Evolutionary conservation across 2,329 filamentous ascomycete species (phyloP).

Genomic region (Colletotrichum truncatum): DNA sequence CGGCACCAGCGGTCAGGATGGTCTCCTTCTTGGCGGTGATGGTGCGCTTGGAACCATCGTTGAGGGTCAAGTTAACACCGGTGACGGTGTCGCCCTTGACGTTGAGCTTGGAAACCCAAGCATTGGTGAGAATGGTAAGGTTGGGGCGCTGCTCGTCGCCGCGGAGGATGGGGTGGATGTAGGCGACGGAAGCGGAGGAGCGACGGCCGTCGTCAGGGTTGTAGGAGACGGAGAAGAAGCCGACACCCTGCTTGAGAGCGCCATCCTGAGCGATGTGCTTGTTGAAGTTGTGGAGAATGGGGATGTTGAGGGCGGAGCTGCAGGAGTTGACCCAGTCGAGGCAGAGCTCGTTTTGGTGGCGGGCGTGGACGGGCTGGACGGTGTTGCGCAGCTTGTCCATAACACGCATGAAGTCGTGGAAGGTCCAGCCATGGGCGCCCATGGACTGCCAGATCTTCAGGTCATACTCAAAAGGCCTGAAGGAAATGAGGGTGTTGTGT

Average conservation of each 20-base stretch:
- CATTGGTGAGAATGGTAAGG: conserved; percentile 85
- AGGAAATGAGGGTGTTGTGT: conserved; percentile 94
- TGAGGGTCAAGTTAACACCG: conserved; percentile 74
- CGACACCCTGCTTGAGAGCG: conserved; percentile 77
- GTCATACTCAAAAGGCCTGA: conserved; percentile 91
- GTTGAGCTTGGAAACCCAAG: conserved; percentile 86
- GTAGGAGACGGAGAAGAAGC: conserved; percentile 92
- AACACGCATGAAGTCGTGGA: conserved; percentile 83
- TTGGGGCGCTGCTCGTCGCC: conserved; percentile 86
- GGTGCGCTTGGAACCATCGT: conserved; percentile 60
- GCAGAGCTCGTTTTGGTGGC: conserved; percentile 90
- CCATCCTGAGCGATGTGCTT: conserved; percentile 80
- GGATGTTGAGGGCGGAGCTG: conserved; percentile 81
- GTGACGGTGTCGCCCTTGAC: conserved; percentile 74
- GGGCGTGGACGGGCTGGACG: conserved; percentile 86
- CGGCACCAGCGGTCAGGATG: conserved; percentile 80
- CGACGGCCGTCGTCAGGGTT: conserved; percentile 88
- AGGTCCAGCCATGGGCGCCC: conserved; percentile 87
- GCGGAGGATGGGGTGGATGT: conserved; percentile 89
- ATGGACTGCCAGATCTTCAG: conserved; percentile 83
- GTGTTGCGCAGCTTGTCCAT: conserved; percentile 88
- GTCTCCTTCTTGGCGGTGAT: conserved; percentile 71
- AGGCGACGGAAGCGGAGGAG: conserved; percentile 88
- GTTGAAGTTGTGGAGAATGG: conserved; percentile 88
- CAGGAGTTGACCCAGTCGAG: conserved; percentile 89